These are phyloP conservation scores for Paramecium tetraurelia DNA, from an alignment of 73 alveolate genomes.

Conservation along the genomic window DNA sequence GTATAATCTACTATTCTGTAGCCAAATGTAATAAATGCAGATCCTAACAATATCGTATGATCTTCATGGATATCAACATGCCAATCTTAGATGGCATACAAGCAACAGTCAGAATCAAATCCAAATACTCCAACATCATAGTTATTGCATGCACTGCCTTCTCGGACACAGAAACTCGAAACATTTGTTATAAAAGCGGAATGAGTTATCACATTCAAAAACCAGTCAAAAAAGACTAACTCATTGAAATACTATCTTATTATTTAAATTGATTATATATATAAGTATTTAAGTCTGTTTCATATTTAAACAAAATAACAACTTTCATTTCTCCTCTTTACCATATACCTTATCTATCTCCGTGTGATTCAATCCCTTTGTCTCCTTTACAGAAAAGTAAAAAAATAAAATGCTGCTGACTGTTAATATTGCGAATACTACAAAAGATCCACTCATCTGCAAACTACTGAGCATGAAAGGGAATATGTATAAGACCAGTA, in stretches of 20 bases:
- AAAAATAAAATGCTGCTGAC: neutral
- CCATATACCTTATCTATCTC: constrained; percentile 11
- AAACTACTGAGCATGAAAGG: neutral
- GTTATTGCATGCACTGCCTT: constrained; percentile 46
- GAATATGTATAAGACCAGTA: neutral
- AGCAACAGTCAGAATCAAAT: neutral
- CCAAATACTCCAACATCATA: neutral
- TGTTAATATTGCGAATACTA: neutral
- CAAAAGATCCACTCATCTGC: neutral
- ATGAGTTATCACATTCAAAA: neutral
- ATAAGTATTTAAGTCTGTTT: neutral
- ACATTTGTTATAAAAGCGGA: neutral
- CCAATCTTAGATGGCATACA: constrained; percentile 36
- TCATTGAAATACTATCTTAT: constrained; percentile 10
- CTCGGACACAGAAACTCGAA: constrained; percentile 14
- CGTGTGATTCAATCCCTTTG: neutral
- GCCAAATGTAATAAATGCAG: neutral
- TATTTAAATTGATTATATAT: neutral
- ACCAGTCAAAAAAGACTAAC: constrained; percentile 35
- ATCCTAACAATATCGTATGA: neutral
- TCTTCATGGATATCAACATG: constrained; percentile 46
- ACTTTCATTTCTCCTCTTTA: neutral
- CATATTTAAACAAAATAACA: neutral
- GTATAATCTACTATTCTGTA: neutral
- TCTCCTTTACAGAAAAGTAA: neutral